Percentiles rank a stretch among this genome's conserved stretches.
Conservation (phyloP, 2,329 filamentous ascomycete species). For the Dothidotthia symphoricarpi region DNA sequence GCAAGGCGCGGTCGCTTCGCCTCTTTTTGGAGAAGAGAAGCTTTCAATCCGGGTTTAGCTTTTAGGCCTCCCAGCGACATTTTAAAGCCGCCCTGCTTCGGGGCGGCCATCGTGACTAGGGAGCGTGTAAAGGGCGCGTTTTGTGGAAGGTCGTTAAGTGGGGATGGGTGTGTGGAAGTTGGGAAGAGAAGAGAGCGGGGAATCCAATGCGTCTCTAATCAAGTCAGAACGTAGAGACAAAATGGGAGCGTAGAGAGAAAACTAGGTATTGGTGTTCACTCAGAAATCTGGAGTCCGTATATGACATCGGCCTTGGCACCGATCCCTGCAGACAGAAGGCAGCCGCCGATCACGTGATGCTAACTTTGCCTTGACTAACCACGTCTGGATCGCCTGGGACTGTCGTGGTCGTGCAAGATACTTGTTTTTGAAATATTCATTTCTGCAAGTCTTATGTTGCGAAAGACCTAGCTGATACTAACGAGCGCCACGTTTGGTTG, state of each 20-base stretch:
- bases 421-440: too few species aligned
- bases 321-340: constrained; percentile 5
- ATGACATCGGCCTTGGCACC: constrained; percentile 27
- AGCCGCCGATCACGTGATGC: constrained; percentile 2
- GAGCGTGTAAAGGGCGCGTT: not conserved
- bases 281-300: constrained; percentile 15
- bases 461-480: too few species aligned
- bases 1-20: constrained; percentile 28
- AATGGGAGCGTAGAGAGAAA: constrained; percentile 1
- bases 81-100: constrained; percentile 37
- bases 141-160: not conserved
- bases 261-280: constrained; percentile 1
- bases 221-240: constrained; percentile 1
- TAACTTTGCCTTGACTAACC: not conserved
- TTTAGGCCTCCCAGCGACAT: constrained; percentile 35
- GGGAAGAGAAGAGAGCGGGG: not conserved
- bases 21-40: constrained; percentile 13
- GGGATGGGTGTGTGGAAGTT: too few species aligned
- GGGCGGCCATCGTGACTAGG: constrained; percentile 35
- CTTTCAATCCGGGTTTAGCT: constrained; percentile 29
- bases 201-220: too few species aligned
- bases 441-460: too few species aligned
- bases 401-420: too few species aligned
- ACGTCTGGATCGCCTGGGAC: too few species aligned
- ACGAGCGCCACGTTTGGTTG: too few species aligned